Evolutionary conservation across 106 monocot species (phyloP), one percentile per base, ranked within the genome.

Genomic region (Dendrobium catenatum): DNA sequence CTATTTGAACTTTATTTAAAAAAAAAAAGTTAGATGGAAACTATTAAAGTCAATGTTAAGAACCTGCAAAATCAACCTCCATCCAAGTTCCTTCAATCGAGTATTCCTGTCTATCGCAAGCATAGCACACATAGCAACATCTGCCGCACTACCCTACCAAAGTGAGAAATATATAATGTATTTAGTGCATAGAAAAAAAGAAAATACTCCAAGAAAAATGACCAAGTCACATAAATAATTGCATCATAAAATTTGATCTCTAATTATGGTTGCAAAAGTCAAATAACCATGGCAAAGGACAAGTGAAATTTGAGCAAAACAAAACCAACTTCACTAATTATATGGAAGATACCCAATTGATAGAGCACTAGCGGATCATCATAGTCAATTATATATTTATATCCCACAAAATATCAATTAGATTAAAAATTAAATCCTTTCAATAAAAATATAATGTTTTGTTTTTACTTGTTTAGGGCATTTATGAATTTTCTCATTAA

Each of bases 41-140:
- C 22, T 6, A 66, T 33, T 33, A 13, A 72, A 40, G 72, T 72
- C 40, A 70, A 37, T 2, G 18, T 9, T 59, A 76, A 48, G 42
- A 55, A 99, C 95, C 98, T 99, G 95, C 83, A 99, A 82, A 29
- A 99, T 83, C 29, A 99, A 85, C 83, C 77, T 89, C 98, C 98
- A 99, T n/a, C 88, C 91, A 72, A 99, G 93, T 76, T 90, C 87
- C 83, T 95, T 91, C n/a, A 99, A 85, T 68, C 79, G 84, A 81
- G 75, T 20, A 83, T 99, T 99, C 66, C 54, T 83, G 44, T 90
- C 87, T 74, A 99, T 99, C 86, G 95, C 87, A 68, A 99, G 87
- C 98, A 99, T 99, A 19, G 98, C 98, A 83, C 98, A 99, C 98
- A 99, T 95, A 16, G 95, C 95, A 84, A 99, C 93, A 85, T 99